These are phyloP conservation scores for Sporothrix brunneoviolacea DNA, from an alignment of 2,329 filamentous ascomycete species.

Conservation along the genomic window DNA sequence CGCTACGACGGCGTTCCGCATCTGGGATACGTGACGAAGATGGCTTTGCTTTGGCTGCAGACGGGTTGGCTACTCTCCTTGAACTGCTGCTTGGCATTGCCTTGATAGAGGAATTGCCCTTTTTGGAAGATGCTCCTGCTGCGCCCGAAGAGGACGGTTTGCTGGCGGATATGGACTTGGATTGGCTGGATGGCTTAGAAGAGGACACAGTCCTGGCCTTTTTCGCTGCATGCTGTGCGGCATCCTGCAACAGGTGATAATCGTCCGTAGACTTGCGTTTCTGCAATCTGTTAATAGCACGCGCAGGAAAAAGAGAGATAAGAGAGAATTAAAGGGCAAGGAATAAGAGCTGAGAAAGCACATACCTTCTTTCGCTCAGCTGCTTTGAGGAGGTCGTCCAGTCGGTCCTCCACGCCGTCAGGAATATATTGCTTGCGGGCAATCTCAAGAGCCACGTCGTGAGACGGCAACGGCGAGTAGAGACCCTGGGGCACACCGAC, in stretches of 20 bases:
- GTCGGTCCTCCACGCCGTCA: constrained; percentile 64
- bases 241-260: constrained; percentile 32
- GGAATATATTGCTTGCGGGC: constrained; percentile 80
- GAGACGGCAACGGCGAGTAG: constrained; percentile 67
- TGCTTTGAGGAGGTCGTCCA: constrained; percentile 60
- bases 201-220: constrained; percentile 26
- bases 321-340: neutral
- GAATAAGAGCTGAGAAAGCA: neutral
- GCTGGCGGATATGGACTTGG: constrained; percentile 22
- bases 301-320: neutral
- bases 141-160: constrained; percentile 15
- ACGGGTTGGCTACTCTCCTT: constrained; percentile 11
- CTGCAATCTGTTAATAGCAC: constrained; percentile 29
- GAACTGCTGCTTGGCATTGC: neutral
- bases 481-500: constrained; percentile 73
- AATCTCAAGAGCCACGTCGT: constrained; percentile 74
- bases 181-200: constrained; percentile 25
- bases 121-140: constrained; percentile 26
- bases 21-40: constrained; percentile 24
- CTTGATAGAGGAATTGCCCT: constrained; percentile 11
- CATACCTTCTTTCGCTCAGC: constrained; percentile 68
- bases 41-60: neutral
- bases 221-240: constrained; percentile 30
- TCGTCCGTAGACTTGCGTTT: constrained; percentile 53
- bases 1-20: constrained; percentile 49